These are phyloP conservation scores for Pelargonium fulgidum DNA, from an alignment of 441 rosid genomes.

Conservation along the genomic window DNA sequence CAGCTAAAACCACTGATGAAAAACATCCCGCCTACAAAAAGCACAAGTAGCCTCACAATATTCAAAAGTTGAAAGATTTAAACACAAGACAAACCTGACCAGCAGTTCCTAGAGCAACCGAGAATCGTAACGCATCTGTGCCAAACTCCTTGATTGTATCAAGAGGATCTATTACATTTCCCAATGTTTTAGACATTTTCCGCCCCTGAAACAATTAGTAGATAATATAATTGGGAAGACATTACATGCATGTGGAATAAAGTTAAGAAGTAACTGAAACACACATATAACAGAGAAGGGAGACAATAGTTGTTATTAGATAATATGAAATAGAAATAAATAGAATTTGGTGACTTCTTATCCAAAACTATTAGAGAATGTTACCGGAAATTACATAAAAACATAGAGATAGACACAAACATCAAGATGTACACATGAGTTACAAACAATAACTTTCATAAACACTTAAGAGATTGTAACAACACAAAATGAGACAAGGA, in stretches of 20 bases:
- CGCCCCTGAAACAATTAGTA: slow-evolving; percentile 55
- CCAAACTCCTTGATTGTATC: slow-evolving; percentile 92
- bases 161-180: slow-evolving; percentile 88
- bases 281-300: background rate
- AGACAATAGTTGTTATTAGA: background rate
- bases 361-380: too few species aligned
- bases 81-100: slow-evolving; percentile 68
- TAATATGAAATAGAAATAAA: background rate
- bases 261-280: background rate
- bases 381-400: background rate
- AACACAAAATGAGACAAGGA: background rate
- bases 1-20: slow-evolving; percentile 16
- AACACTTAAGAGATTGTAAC: background rate
- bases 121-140: slow-evolving; percentile 87
- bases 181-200: slow-evolving; percentile 90
- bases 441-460: background rate
- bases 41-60: slow-evolving; percentile 2
- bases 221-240: background rate
- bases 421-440: background rate
- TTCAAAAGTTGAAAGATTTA: slow-evolving; percentile 13
- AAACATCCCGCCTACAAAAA: slow-evolving; percentile 13
- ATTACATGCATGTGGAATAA: background rate
- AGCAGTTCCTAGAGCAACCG: slow-evolving; percentile 91
- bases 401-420: background rate
- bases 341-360: too few species aligned